Percentiles rank a stretch among this genome's conserved stretches.
Conservation (phyloP, 306 rosid genomes). For the Acacia acuminata region DNA sequence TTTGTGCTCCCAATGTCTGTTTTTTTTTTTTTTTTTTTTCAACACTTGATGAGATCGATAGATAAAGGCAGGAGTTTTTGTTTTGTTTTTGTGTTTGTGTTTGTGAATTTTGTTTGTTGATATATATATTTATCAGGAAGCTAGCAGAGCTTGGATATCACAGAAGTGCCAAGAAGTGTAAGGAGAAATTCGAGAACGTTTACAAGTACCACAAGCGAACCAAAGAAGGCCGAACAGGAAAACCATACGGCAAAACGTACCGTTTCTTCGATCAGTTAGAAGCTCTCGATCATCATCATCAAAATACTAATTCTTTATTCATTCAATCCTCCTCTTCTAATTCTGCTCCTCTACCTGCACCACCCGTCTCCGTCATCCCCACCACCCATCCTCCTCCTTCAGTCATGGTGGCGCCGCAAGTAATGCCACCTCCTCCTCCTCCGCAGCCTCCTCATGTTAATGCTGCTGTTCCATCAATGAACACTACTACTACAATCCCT, state of each 20-base stretch:
- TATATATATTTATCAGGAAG: slow-evolving; percentile 55
- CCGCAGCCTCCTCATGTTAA: not conserved
- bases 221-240: slow-evolving; percentile 82
- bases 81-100: not conserved
- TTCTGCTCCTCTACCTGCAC: slow-evolving; percentile 22
- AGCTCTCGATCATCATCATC: slow-evolving; percentile 58
- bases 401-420: not conserved
- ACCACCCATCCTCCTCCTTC: slow-evolving; percentile 5
- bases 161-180: slow-evolving; percentile 90
- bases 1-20: slow-evolving; percentile 26
- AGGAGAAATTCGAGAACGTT: slow-evolving; percentile 95
- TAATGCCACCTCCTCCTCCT: not conserved
- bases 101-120: not conserved
- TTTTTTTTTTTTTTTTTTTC: too few species aligned
- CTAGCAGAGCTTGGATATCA: slow-evolving; percentile 83
- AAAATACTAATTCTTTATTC: not conserved
- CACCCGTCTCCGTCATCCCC: slow-evolving; percentile 30
- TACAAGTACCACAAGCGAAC: slow-evolving; percentile 95
- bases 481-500: slow-evolving; percentile 30
- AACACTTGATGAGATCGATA: slow-evolving; percentile 22
- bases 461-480: slow-evolving; percentile 50
- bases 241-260: slow-evolving; percentile 83
- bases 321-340: not conserved
- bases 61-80: slow-evolving; percentile 4
- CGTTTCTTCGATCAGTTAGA: slow-evolving; percentile 80